These are phyloP conservation scores for Chimonanthus salicifolius DNA, from an alignment of 164 flowering plant genomes.

Conservation along the genomic window DNA sequence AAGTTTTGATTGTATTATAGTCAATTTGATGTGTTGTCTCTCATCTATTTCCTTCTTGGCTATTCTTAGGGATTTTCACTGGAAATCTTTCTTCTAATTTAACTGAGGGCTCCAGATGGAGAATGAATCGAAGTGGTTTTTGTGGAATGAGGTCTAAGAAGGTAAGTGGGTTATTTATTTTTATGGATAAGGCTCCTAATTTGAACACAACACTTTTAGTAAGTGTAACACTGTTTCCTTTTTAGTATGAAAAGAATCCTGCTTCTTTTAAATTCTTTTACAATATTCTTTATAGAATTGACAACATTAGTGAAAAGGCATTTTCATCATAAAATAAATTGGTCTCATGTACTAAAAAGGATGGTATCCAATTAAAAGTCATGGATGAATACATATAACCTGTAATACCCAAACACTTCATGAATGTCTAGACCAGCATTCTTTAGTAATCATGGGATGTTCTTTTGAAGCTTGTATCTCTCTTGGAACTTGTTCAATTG, in stretches of 20 bases:
- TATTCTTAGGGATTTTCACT: constrained; percentile 62
- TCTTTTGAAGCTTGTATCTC: background rate
- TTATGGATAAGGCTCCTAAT: background rate
- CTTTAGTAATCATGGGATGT: background rate
- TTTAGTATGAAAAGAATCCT: no score
- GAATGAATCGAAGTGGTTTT: constrained; percentile 78
- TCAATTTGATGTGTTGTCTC: background rate
- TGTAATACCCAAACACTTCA: no score
- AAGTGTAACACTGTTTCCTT: background rate
- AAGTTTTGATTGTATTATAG: background rate
- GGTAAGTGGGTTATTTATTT: constrained; percentile 31
- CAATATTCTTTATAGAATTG: no score
- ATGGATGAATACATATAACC: no score
- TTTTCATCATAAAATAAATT: no score
- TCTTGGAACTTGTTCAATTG: background rate
- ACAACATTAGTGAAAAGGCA: no score
- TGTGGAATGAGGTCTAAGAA: constrained; percentile 97
- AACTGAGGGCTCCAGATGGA: constrained; percentile 66
- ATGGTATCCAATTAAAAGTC: no score
- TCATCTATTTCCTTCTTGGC: background rate
- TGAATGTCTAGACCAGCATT: background rate
- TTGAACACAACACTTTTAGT: background rate
- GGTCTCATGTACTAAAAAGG: no score
- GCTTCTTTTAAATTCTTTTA: no score
- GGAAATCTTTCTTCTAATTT: constrained; percentile 88